Percentiles rank a stretch among this genome's conserved stretches.
Evolutionary conservation across 164 flowering plant species (phyloP).

Genomic region (Tetrastigma voinierianum): DNA sequence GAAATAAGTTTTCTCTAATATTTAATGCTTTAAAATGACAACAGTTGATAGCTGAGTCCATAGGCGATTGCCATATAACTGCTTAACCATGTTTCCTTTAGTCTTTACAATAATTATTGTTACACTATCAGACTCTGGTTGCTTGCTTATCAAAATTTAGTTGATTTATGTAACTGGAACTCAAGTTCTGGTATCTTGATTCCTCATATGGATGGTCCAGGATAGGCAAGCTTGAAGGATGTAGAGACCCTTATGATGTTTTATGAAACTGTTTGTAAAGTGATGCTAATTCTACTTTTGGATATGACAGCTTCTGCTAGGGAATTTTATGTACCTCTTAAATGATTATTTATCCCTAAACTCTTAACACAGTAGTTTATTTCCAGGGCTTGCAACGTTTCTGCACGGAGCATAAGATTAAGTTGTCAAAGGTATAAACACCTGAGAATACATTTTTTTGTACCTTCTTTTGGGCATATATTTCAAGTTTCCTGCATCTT

Average conservation of each 20-base stretch:
- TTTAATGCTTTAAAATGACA: background rate
- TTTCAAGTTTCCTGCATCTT: background rate
- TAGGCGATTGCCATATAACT: background rate
- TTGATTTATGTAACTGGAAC: too few relatives aligned
- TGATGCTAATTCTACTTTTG: background rate
- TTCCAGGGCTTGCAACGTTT: slow-evolving; percentile 93
- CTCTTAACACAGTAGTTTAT: slow-evolving; percentile 9
- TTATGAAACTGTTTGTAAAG: background rate
- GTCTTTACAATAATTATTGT: background rate
- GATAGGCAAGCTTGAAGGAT: background rate
- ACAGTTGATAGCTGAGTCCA: too few relatives aligned
- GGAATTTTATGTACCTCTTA: background rate
- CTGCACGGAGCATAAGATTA: slow-evolving; percentile 94
- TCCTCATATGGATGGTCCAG: background rate
- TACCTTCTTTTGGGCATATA: background rate
- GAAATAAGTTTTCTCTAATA: background rate
- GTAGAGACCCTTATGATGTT: background rate
- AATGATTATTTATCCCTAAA: background rate
- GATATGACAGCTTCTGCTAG: background rate
- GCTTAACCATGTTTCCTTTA: background rate
- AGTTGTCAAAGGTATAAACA: slow-evolving; percentile 75
- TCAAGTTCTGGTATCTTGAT: too few relatives aligned
- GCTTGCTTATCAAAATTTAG: background rate
- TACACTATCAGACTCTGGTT: background rate
- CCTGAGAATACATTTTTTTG: background rate